Base-by-base conservation (phyloP, 371 early-diverging fungal genomes). In the Lichtheimia ramosa region DNA sequence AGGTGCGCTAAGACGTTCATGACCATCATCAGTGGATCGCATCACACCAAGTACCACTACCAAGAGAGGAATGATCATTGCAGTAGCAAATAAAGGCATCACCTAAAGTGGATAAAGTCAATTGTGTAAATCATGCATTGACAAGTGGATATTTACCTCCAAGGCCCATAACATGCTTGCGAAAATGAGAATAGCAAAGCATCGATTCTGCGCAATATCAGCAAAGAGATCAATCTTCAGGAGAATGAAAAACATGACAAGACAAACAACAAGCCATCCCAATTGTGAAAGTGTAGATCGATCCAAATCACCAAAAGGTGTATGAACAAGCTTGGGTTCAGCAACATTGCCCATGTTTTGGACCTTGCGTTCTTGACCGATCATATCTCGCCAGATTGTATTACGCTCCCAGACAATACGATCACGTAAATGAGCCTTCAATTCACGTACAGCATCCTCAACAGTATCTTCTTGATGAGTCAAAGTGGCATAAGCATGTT, bases 371-470 rank as follows among this genome's bases (percentile, higher is more conserved):
- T 97, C 98, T 65, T 87, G 81, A n/a, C 92, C 90, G 55, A 98
- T 88, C 95, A 97, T 92, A 68, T 98, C 98, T 58, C 94, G 83
- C 98, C 98, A 98, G 4, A 98, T 91, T 0, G 98, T 97, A 71
- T 96, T 96, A 67, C 98, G 89, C 68, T 96, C 96, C 91, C 92
- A 96, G 2, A 93, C 94, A 61, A 98, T 88, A 48, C 90, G 91
- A 59, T 97, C 96, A 46, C 95, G 81, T 64, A 97, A 75, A 65
- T 92, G 88, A 21, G 81, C 73, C 58, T 91, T 88, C 25, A 98
- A 86, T 53, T 94, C 93, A 2, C 77, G 73, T 20, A 82, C 75
- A 0, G 94, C 93, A 12, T 79, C 73, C 39, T 84, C 87, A 13
- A 83, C 48, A 42, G 82, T 70, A 51, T 70, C 73, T 15, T 71